Evolutionary conservation across 768 basidiomycete genomes (phyloP), one percentile per base, ranked within the genome.

Genomic region (Rhizopogon roseolus): DNA sequence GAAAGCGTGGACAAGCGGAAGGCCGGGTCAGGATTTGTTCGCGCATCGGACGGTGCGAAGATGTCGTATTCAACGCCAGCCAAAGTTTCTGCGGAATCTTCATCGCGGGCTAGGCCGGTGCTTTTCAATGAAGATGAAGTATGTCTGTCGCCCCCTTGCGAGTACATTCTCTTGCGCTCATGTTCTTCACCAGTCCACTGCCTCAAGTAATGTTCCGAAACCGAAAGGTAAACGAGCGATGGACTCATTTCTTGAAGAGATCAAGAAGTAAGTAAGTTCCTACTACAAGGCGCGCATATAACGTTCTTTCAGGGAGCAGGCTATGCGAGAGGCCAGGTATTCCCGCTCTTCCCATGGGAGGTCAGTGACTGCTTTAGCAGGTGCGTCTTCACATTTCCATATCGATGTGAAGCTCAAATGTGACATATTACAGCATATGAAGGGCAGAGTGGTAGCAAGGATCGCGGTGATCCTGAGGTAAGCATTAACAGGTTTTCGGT

Each of bases 181-280:
- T 34, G 17, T 29, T 48, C 27, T 32, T 52, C 14, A 32, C 42
- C 49, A 86, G 80, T 76, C 78, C 0, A 79, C 81, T n/a, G 85
- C 90, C 22, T 82, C 86, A 13, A 55, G 67, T 22, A 65, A 63
- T 54, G 73, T 67, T 5, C 80, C 85, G 1, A 93, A 85, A 65
- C 86, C 90, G 0, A 97, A 93, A 67, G 97, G 97, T 3, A 97
- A 93, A 67, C 83, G 96, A 49, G 93, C 90, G 1, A 98, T 98
- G 93, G 95, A 98, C 69, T 71, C 86, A 2, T 99, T 98, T 66
- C 75, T 99, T 49, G 94, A 97, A 62, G 94, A 99, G 73, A 92
- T 99, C 55, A 98, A 98, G 73, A 82, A 82, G 96, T 89, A 44
- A 19, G 75, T 54, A 39, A 8, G 17, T 32, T 36, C 11, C 8